phyloP scores from a whole-genome alignment of 2,329 filamentous ascomycete species.

The Madurella fahalii region DNA sequence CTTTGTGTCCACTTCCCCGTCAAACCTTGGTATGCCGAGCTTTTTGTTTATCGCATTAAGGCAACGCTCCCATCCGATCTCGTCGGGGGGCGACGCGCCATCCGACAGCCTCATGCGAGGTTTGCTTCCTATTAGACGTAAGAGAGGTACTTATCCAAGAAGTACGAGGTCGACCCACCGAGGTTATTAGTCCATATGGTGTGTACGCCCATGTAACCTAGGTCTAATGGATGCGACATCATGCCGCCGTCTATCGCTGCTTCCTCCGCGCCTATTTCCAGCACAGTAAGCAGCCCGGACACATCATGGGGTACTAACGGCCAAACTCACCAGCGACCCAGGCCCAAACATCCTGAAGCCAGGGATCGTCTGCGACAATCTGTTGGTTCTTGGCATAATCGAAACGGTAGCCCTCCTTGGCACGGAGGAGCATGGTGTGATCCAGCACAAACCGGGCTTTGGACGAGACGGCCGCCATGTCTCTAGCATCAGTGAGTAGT shows the following conservation, averaged over 20 bases:
- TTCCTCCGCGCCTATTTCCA: slow-evolving; percentile 52
- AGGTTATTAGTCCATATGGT: slow-evolving; percentile 69
- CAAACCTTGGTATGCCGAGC: slow-evolving; percentile 45
- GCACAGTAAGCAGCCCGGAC: slow-evolving; percentile 24
- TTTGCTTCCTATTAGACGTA: slow-evolving; percentile 41
- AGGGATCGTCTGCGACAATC: slow-evolving; percentile 67
- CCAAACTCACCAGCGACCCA: slow-evolving; percentile 59
- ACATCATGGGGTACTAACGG: not conserved
- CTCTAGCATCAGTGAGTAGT: slow-evolving; percentile 43
- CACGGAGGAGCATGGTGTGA: slow-evolving; percentile 56
- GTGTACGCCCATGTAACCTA: slow-evolving; percentile 71
- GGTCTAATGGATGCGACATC: slow-evolving; percentile 62
- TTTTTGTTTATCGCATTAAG: slow-evolving; percentile 62
- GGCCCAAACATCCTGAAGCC: slow-evolving; percentile 75
- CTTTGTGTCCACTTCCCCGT: slow-evolving; percentile 55
- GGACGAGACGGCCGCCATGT: slow-evolving; percentile 44
- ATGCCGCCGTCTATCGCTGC: slow-evolving; percentile 66
- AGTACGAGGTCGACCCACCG: slow-evolving; percentile 40
- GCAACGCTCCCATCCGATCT: slow-evolving; percentile 55
- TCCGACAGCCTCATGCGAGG: slow-evolving; percentile 46
- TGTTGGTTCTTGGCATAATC: slow-evolving; percentile 61
- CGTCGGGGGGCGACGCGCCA: slow-evolving; percentile 43
- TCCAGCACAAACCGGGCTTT: slow-evolving; percentile 52
- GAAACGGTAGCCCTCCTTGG: slow-evolving; percentile 60
- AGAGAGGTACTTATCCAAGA: slow-evolving; percentile 6